Evolutionary conservation across 495 filamentous ascomycete species (phyloP), one percentile per base, ranked within the genome.

Genomic region (Tricharina praecox): DNA sequence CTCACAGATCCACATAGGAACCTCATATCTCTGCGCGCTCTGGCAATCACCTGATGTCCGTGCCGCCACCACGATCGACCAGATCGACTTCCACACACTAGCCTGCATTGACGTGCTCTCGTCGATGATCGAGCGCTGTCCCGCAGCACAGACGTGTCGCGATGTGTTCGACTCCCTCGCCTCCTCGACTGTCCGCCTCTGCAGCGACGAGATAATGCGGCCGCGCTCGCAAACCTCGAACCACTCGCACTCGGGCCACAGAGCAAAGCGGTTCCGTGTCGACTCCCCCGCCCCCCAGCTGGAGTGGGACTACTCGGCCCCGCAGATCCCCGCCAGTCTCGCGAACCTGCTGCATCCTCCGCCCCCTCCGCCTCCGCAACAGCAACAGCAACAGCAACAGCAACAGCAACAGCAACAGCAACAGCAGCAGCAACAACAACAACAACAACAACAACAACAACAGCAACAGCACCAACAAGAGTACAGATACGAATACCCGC

Each of bases 91-190:
- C 19, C 63, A 58, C 36, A 71, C 65, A 23, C 62, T 70, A 36
- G 66, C 68, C 0, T 66, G 69, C 15, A 60, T 71, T 13, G 67
- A 70, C 1, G 52, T 73, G 10, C 56, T 73, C 16, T 67, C 68
- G 33, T 68, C 68, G 32, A 72, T 73, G 58, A 66, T 66, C 30
- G 64, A 66, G 48, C 66, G 64, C 19, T 67, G 69, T 8, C 62
- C 67, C 0, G 70, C 69, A 0, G 68, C 71, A 5, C 67, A 70
- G 15, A 63, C 63, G 30, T 48, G 68, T 61, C 10, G 67, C 61
- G 57, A 71, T 61, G 30, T 73, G 63, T 60, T 60, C 9, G 52
- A 59, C 11, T 50, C 49, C 11, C 52, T 60, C 1, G 56, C 56
- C 7, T 47, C 42, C 5, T 48, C 49, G 18, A 60, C 57, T 0